These are phyloP conservation scores for Trichoderma atroviride DNA, from an alignment of 2,329 filamentous ascomycete genomes.

Conservation along the genomic window DNA sequence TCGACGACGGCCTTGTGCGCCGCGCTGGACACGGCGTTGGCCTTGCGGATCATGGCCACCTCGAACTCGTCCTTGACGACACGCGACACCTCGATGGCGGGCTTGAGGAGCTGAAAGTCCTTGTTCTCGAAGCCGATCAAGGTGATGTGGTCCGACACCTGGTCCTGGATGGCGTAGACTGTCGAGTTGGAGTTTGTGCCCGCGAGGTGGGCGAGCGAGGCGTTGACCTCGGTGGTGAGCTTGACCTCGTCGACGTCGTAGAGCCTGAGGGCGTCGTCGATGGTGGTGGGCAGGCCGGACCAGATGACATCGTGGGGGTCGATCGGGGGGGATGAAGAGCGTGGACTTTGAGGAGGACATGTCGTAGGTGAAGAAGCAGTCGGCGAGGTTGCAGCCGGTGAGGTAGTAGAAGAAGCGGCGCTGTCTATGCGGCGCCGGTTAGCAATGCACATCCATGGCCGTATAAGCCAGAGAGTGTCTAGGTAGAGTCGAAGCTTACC, in stretches of 20 bases:
- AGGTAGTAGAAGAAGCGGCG: constrained; percentile 95
- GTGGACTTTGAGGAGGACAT: constrained; percentile 72
- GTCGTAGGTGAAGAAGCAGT: constrained; percentile 81
- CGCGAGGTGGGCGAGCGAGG: constrained; percentile 62
- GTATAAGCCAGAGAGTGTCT: background rate
- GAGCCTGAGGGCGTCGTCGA: constrained; percentile 70
- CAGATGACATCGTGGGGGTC: constrained; percentile 90
- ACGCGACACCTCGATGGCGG: constrained; percentile 68
- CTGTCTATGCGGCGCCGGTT: constrained; percentile 59
- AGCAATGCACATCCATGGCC: background rate
- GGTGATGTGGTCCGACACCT: constrained; percentile 71
- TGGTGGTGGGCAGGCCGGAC: constrained; percentile 81
- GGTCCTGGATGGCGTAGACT: constrained; percentile 76
- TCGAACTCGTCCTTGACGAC: constrained; percentile 77
- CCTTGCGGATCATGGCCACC: constrained; percentile 70
- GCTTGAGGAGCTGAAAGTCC: constrained; percentile 58
- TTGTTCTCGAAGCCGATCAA: constrained; percentile 71
- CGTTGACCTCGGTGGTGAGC: constrained; percentile 73
- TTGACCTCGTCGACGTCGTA: constrained; percentile 84
- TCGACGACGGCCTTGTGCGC: constrained; percentile 67
- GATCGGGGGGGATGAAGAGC: constrained; percentile 84
- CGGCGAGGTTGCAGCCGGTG: constrained; percentile 78
- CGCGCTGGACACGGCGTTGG: constrained; percentile 69
- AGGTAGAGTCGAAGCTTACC: constrained; percentile 58
- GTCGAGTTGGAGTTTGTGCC: constrained; percentile 44